Conservation (phyloP, 805 yeast genomes). For the Torulaspora quercuum region DNA sequence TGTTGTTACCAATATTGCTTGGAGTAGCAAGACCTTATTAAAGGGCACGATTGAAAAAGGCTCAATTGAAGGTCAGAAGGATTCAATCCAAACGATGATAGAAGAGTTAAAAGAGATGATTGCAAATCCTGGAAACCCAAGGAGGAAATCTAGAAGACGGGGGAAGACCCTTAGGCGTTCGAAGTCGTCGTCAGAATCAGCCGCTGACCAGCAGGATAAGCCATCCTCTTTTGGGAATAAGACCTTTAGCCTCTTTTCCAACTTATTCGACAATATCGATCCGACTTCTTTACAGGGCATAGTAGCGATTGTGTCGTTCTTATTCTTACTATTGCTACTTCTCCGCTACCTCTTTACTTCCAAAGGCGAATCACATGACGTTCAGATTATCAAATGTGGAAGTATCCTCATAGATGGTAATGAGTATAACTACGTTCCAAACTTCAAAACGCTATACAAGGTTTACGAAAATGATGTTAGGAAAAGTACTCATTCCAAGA, state of each 20-base stretch:
- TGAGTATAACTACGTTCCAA: conserved; percentile 42
- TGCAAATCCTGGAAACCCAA: conserved; percentile 22
- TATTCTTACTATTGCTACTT: conserved; percentile 14
- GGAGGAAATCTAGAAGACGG: conserved; percentile 20
- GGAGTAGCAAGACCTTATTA: conserved; percentile 76
- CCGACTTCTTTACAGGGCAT: conserved; percentile 23
- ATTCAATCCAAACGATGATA: conserved; percentile 46
- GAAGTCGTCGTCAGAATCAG: conserved; percentile 9
- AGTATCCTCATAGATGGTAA: conserved; percentile 36
- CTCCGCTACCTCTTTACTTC: conserved; percentile 12
- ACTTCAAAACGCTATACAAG: conserved; percentile 37
- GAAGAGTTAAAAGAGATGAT: conserved; percentile 40
- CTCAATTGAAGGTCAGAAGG: conserved; percentile 70
- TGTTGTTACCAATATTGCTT: conserved; percentile 56
- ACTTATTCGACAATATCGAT: conserved; percentile 18
- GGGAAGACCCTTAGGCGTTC: conserved; percentile 7
- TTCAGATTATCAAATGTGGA: conserved; percentile 26
- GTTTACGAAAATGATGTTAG: conserved; percentile 29
- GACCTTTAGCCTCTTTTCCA: conserved; percentile 5
- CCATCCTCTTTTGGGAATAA: conserved; percentile 1
- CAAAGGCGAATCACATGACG: conserved; percentile 8
- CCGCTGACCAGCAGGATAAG: too few species aligned
- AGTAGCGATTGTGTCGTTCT: conserved; percentile 5
- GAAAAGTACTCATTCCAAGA: conserved; percentile 11
- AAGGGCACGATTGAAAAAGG: conserved; percentile 75